Base-by-base conservation (phyloP, 192 early-diverging fungal species). In the Coemansia sp. region DNA sequence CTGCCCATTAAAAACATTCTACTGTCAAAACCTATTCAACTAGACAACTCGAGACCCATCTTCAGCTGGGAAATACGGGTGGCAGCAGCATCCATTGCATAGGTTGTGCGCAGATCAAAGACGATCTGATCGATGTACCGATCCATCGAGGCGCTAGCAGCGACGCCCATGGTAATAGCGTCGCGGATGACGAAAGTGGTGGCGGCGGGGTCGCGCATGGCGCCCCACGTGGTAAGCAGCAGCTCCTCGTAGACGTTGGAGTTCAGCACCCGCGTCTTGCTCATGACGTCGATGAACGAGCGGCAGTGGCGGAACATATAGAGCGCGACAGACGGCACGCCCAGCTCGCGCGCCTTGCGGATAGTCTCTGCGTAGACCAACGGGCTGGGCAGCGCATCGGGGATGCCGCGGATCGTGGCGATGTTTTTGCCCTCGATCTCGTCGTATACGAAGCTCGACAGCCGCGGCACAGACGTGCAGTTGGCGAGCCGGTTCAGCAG, bases 221-320 rank as follows among this genome's bases (percentile, higher is more conserved):
- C 56, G 2, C 25, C 49, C 76, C 76, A 79, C 15, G 68, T 60
- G 0, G 71, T 70, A 1, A 59, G 25, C 14, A 79, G 43, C 38
- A 79, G 49, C 65, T 79, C 76, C 33, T 73, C 65, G 58, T 70
- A 79, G 33, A 79, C 61, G 1, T 36, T 34, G 0, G 62, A n/a
- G 33, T 70, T 58, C 33, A 79, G 55, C 20, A 79, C 67, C 0
- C 63, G 63, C 34, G 73, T 61, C 61, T 69, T 65, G 65, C 73
- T 65, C 0, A 29, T 41, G n/a, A 74, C 56, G 6, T 59, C 33
- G 62, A 79, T 20, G 10, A 52, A 53, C 9, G 61, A 63, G 45
- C 67, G 67, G 33, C 76, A 79, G 43, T 66, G 53, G 57, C 66
- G 69, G 61, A 70, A 79, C 13, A 73, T 32, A 38, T 59, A 79